Evolutionary conservation across 2,329 filamentous ascomycete genomes (phyloP).

Genomic region (Magnaporthiopsis rhizophila): DNA sequence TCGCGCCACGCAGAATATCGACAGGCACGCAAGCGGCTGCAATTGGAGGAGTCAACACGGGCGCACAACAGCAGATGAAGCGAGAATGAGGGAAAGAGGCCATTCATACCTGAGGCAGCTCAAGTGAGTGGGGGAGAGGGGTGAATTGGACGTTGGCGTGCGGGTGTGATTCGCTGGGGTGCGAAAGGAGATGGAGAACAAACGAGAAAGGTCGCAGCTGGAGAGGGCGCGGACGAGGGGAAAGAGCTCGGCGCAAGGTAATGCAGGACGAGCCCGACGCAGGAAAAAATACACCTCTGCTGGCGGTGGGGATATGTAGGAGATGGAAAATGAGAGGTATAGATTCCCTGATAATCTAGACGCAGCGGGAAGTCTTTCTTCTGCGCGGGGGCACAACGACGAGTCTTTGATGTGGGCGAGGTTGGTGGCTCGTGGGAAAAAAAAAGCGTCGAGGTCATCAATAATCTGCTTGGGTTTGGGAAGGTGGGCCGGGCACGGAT

Average conservation of each 20-base stretch:
- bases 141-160: neutral
- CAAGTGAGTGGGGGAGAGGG: neutral
- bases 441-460: conserved; percentile 5
- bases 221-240: neutral
- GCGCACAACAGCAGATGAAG: neutral
- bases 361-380: neutral
- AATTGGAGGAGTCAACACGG: neutral
- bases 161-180: neutral
- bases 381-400: neutral
- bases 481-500: conserved; percentile 3
- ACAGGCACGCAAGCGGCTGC: neutral
- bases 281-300: neutral
- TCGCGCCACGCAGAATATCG: neutral
- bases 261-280: neutral
- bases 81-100: neutral
- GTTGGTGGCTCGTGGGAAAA: neutral
- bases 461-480: conserved; percentile 3
- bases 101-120: neutral
- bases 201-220: neutral
- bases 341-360: conserved; percentile 1
- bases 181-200: neutral
- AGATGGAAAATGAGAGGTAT: neutral
- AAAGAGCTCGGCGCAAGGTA: neutral
- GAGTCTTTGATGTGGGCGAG: neutral
- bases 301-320: neutral